Evolutionary conservation across 2,329 filamentous ascomycete genomes (phyloP), one percentile per base, ranked within the genome.

Genomic region (Beauveria medogensis): DNA sequence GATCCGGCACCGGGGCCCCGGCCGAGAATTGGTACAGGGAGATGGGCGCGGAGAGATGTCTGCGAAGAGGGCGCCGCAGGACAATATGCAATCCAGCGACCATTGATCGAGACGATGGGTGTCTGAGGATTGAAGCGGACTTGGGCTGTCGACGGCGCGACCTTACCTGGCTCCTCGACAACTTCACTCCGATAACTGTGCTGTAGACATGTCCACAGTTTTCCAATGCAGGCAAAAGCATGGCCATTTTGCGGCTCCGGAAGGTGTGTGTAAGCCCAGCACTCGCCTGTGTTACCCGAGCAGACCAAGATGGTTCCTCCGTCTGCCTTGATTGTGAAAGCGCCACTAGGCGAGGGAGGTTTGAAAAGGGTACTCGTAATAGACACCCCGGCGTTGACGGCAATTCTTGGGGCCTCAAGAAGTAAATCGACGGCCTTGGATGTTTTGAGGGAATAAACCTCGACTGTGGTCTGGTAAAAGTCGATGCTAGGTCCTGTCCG

Each of bases 141-240:
- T 37, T 75, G 71, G 51, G 72, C 63, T 1, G 74, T 67, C 24
- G 69, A 71, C 28, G 74, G 70, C 43, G 71, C 72, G 43, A 63
- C 65, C 61, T 75, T 74, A 63, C 80, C 78, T 18, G 71, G 66
- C 63, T 84, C 82, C 62, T 80, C 76, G 1, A 74, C 66, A 28
- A 76, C 70, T 34, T 82, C 79, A 26, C 76, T 76, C 62, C 79
- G 79, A 20, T 77, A 73, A 34, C 77, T 76, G 65, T 85, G 82
- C 69, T 94, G 90, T 30, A 96, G 78, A 50, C 86, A 87, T 0
- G 94, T 97, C 94, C 94, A 99, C 20, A 95, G 77, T 75, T 99
- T 99, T 22, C 88, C 92, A 60, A 94, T 79, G 68, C 92, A 97
- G 43, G 74, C 78, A 71, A 82, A 87, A 50, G 76, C 65, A 24